Evolutionary conservation across 2,329 filamentous ascomycete genomes (phyloP).

Genomic region (Aspergillus amoenus): DNA sequence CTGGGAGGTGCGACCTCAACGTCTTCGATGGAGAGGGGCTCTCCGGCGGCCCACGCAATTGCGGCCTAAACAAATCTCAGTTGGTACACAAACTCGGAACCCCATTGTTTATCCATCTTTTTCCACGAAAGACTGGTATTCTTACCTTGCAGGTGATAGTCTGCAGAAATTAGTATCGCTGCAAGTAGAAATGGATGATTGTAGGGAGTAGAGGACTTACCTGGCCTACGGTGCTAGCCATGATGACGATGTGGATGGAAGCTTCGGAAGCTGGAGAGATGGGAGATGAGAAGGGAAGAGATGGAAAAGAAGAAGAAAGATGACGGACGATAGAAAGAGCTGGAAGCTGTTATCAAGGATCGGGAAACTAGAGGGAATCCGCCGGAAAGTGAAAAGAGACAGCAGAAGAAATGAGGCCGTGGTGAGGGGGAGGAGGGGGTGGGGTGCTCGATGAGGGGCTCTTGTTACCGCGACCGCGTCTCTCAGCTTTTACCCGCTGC

Average conservation of each 20-base stretch:
- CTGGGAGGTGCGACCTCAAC: constrained; percentile 86
- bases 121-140: background rate
- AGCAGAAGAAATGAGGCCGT: constrained; percentile 15
- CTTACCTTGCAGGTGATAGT: constrained; percentile 84
- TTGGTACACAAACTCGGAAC: constrained; percentile 5
- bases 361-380: constrained; percentile 8
- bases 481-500: background rate
- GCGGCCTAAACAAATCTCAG: constrained; percentile 62
- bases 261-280: background rate
- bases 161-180: constrained; percentile 47
- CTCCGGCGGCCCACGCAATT: constrained; percentile 94
- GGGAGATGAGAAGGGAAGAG: background rate
- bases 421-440: constrained; percentile 18
- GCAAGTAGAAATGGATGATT: background rate
- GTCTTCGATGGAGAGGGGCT: constrained; percentile 85
- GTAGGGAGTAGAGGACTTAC: constrained; percentile 29
- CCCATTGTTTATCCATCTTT: background rate
- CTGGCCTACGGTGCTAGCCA: constrained; percentile 60
- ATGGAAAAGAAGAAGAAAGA: constrained; percentile 7
- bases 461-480: background rate
- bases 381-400: constrained; percentile 19
- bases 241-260: constrained; percentile 28
- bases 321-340: constrained; percentile 3
- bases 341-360: background rate
- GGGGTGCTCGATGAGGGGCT: background rate